Conservation (phyloP, 331 rosid genomes). For the Erythrophleum ivorense region DNA sequence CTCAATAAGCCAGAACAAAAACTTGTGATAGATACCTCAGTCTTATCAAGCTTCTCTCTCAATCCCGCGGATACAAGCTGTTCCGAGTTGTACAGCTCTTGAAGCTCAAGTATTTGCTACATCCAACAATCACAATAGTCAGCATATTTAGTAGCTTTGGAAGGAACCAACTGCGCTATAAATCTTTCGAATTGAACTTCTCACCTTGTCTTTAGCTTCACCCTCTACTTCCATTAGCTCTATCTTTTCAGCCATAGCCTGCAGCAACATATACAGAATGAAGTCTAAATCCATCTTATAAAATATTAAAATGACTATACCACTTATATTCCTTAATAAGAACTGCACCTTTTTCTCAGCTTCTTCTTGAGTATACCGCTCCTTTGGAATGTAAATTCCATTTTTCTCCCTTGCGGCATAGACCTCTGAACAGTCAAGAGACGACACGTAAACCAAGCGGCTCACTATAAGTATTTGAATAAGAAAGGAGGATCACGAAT, state of each 20-base stretch:
- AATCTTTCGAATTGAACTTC: slow-evolving; percentile 31
- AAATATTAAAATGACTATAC: too few species aligned
- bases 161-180: slow-evolving; percentile 11
- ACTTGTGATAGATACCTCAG: slow-evolving; percentile 61
- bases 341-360: slow-evolving; percentile 88
- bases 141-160: slow-evolving; percentile 27
- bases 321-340: too few species aligned
- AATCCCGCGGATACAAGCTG: slow-evolving; percentile 73
- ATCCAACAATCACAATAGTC: slow-evolving; percentile 12
- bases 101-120: slow-evolving; percentile 88
- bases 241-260: slow-evolving; percentile 96
- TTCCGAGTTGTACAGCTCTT: slow-evolving; percentile 82
- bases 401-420: slow-evolving; percentile 98
- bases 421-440: slow-evolving; percentile 59
- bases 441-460: neutral
- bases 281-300: slow-evolving; percentile 20
- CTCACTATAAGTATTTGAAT: slow-evolving; percentile 22
- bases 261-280: slow-evolving; percentile 27
- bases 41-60: slow-evolving; percentile 75
- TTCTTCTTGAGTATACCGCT: slow-evolving; percentile 90
- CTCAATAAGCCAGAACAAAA: slow-evolving; percentile 14
- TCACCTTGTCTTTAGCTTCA: slow-evolving; percentile 94
- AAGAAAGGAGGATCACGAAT: slow-evolving; percentile 1
- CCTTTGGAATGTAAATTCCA: slow-evolving; percentile 96
- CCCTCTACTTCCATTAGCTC: slow-evolving; percentile 91